Conservation (phyloP, 1,284 basidiomycete species). For the Erythrobasidium hasegawianum region DNA sequence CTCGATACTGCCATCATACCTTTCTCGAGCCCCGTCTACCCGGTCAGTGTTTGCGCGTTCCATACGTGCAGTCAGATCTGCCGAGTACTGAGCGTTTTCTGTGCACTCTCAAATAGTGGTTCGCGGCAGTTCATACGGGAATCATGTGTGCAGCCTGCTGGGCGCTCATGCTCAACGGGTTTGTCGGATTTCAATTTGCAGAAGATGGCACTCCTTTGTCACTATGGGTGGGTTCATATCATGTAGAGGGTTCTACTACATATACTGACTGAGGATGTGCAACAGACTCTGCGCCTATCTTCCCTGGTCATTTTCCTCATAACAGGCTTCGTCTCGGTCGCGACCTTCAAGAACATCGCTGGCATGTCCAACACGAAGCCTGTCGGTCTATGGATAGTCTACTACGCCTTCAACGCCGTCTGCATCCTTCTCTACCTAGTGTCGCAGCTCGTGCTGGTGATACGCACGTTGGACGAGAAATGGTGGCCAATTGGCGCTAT, state of each 20-base stretch:
- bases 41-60: constrained; percentile 59
- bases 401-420: constrained; percentile 87
- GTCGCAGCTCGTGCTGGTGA: constrained; percentile 88
- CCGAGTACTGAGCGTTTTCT: too few relatives aligned
- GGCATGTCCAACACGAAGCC: constrained; percentile 73
- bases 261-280: too few relatives aligned
- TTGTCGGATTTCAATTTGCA: constrained; percentile 97
- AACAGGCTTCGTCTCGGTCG: constrained; percentile 84
- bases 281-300: constrained; percentile 75
- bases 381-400: constrained; percentile 84
- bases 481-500: constrained; percentile 91
- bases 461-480: constrained; percentile 93
- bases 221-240: constrained; percentile 90
- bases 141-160: constrained; percentile 81
- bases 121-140: constrained; percentile 88
- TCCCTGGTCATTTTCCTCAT: constrained; percentile 76
- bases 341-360: constrained; percentile 83
- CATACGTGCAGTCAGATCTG: constrained; percentile 1
- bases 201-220: constrained; percentile 96
- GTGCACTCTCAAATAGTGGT: constrained; percentile 67
- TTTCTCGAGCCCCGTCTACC: constrained; percentile 77
- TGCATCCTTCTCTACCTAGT: constrained; percentile 86
- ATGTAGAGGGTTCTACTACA: too few relatives aligned
- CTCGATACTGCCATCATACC: constrained; percentile 97
- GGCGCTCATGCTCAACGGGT: constrained; percentile 92